Base-by-base conservation (phyloP, 2,329 filamentous ascomycete genomes). In the Lasiodiplodia hormozganensis region DNA sequence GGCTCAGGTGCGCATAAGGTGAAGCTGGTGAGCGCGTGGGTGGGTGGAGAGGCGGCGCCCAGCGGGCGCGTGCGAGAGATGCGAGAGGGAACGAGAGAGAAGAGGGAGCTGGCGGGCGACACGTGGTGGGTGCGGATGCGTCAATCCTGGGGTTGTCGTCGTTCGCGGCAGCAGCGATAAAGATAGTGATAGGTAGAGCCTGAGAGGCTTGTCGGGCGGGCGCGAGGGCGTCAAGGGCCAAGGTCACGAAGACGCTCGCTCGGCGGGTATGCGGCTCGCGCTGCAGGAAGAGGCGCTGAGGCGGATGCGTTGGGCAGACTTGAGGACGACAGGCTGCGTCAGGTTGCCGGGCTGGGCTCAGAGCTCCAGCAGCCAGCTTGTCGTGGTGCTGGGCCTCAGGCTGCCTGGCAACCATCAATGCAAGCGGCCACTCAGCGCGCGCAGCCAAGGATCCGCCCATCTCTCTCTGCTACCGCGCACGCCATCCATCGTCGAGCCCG, bases 81-180 rank as follows among this genome's bases (percentile, higher is more conserved):
- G 38, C 16, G n/a, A 38, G 43, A 25, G 43, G 40, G 14, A 40
- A 47, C 34, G 34, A 28, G n/a, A 47, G 43, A 21, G 38, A 47
- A 47, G 43, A 47, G 43, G 43, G 43, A 47, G 43, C 43, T 47
- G 43, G 43, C 43, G 51, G n/a, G 7, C 43, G 68, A 70, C 69
- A 70, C 69, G 69, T 70, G 69, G 67, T 64, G 52, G 69, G 67
- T 28, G 69, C 69, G 60, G 67, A 69, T 60, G 67, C 68, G 69
- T 69, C 69, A 67, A 67, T 57, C 56, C 51, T 52, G 67, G 67
- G 67, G 58, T 64, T 62, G 57, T 62, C 51, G 67, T 54, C 58
- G 67, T 64, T 38, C 21, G 47, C 51, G 67, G 60, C 58, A 62
- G 36, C 66, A 68, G 66, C 66, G 66, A 68, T 67, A 67, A 60